Evolutionary conservation across 352 stramenopile genomes (phyloP), one percentile per base, ranked within the genome.

Genomic region (Globisporangium nunn): DNA sequence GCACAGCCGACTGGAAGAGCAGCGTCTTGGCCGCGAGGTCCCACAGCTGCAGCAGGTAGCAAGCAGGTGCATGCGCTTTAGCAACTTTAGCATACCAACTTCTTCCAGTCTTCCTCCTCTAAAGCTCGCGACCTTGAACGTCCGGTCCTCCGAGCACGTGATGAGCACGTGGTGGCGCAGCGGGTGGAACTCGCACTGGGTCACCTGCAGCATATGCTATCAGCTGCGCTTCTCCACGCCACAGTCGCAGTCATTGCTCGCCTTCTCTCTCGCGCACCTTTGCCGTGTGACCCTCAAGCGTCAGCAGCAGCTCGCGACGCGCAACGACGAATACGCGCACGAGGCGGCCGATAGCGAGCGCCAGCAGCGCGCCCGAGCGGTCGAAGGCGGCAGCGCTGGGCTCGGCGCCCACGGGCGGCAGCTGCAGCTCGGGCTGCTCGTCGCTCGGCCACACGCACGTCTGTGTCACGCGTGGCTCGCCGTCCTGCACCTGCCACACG

Each of bases 111-210:
- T 23, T 23, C 23, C 23, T 23, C 23, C 23, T 23, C 37, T 41
- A 14, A 12, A 4, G 35, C 8, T 37, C 23, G 44, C 1, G 51
- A 90, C 83, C 67, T 92, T 93, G 59, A 92, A 93, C 15, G 84
- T 93, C 17, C 81, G 80, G 63, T 92, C 84, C 65, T 93, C 84
- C 0, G 81, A 93, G 41, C 69, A 72, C 2, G 84, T 91, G 51
- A 93, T 51, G 46, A 93, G 57, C 43, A 90, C 53, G 45, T 91
- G 79, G 18, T 75, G 76, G 14, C 80, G 69, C 3, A 81, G 72
- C 35, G 81, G 78, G 30, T 92, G 81, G 61, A 93, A 93, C 51
- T 78, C 78, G 40, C 78, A 79, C 56, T 66, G 75, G 4, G 81
- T 92, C 28, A 91, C 75, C 81, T 93, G 35, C 3, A 29, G 29